Evolutionary conservation across 2,329 filamentous ascomycete species (phyloP), one percentile per base, ranked within the genome.

Genomic region (Diaporthe amygdali): DNA sequence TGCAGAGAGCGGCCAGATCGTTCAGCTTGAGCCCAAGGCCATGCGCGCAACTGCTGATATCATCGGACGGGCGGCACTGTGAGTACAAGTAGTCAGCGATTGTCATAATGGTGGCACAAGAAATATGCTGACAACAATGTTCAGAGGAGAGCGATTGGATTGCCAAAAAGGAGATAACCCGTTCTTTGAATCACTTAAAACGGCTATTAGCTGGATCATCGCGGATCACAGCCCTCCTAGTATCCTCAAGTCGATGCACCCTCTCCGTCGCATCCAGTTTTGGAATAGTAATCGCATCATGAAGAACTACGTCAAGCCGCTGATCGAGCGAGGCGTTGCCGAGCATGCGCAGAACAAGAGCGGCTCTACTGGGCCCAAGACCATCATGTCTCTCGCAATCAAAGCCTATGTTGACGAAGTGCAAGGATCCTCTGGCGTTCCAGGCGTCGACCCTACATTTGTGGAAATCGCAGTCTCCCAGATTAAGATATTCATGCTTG

Each of bases 21-120:
- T 72, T 25, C 56, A 63, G 15, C 52, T 72, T 49, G 71, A 72
- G 20, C 22, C 46, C 8, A 71, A 52, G n/a, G 68, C 51, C 14
- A 66, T 61, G 39, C 56, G 55, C 14, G 41, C 63, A 5, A 72
- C 71, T 14, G 68, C 66, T 39, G 71, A 72, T 70, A 66, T 80
- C 51, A 77, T 80, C 27, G 77, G 76, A 17, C 76, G 77, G 14
- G 77, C 76, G 64, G 75, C 75, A 32, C 70, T 80, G 78, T 78
- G 74, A 76, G 78, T 73, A 34, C 6, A 61, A 44, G 8, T 30
- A 5, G 22, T 61, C 25, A 14, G 39, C 22, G n/a, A 59, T n/a
- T n/a, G 5, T 41, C 5, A 17, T 39, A 12, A 25, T 20, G 2
- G 10, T 17, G 41, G 30, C 30, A 9, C 7, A 12, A 7, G 1